These are phyloP conservation scores for Colletotrichum phormii DNA, from an alignment of 2,329 filamentous ascomycete species.

Conservation along the genomic window DNA sequence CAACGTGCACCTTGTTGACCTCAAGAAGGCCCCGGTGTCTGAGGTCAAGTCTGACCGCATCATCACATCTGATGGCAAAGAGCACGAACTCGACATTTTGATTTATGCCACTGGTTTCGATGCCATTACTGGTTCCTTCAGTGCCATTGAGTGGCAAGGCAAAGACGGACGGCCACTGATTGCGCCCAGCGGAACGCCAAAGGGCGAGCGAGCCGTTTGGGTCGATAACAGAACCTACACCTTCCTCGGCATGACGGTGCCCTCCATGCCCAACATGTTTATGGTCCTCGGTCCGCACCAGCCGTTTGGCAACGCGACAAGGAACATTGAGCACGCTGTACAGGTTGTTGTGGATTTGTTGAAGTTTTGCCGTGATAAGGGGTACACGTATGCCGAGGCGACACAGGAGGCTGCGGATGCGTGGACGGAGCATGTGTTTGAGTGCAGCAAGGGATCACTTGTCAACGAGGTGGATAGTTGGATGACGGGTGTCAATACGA, in stretches of 20 bases:
- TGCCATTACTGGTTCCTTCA: neutral
- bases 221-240: neutral
- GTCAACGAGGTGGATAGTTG: slow-evolving; percentile 62
- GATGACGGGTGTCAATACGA: slow-evolving; percentile 68
- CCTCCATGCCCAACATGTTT: neutral
- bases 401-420: slow-evolving; percentile 50
- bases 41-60: slow-evolving; percentile 47
- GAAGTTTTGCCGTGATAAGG: slow-evolving; percentile 44
- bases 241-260: neutral
- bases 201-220: neutral
- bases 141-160: neutral
- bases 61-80: slow-evolving; percentile 53
- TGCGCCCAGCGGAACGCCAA: neutral
- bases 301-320: neutral
- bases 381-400: slow-evolving; percentile 51
- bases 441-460: slow-evolving; percentile 56
- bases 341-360: slow-evolving; percentile 51
- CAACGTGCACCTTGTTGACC: slow-evolving; percentile 71
- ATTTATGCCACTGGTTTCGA: neutral
- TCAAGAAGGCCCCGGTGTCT: slow-evolving; percentile 50
- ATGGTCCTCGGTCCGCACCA: neutral
- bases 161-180: neutral
- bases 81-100: neutral
- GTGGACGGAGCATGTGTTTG: slow-evolving; percentile 62
- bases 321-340: slow-evolving; percentile 43